A percentile compares a stretch with the other conserved stretches of the same genome.
Conservation (phyloP, 768 basidiomycete genomes). For the Trametes elegans region DNA sequence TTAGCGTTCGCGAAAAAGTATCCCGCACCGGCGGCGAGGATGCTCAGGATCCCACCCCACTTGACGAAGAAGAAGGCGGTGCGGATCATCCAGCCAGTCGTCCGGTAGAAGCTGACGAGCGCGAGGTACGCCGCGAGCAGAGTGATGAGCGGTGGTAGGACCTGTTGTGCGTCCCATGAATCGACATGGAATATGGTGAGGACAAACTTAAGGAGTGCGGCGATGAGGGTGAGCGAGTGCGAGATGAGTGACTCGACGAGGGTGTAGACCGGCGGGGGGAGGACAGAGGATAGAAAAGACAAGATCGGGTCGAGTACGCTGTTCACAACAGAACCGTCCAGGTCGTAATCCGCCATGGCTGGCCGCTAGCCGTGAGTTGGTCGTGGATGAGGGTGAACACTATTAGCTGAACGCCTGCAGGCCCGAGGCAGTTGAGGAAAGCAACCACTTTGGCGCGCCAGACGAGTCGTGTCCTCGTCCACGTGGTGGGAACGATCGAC, state of each 20-base stretch:
- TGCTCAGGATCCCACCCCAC: conserved; percentile 65
- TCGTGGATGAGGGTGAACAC: not conserved
- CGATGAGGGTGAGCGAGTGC: conserved; percentile 48
- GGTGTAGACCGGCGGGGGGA: conserved; percentile 57
- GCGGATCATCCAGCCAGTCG: conserved; percentile 71
- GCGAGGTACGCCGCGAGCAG: conserved; percentile 73
- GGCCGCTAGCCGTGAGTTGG: too few relatives aligned
- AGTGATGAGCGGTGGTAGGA: conserved; percentile 74
- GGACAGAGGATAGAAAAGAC: conserved; percentile 47
- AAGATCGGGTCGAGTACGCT: conserved; percentile 51
- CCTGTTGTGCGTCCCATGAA: conserved; percentile 64
- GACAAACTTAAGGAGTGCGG: conserved; percentile 48
- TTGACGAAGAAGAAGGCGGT: conserved; percentile 69
- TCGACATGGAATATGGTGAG: conserved; percentile 46
- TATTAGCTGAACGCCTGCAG: not conserved
- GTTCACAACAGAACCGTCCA: not conserved
- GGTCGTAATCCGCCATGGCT: not conserved
- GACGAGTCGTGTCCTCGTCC: not conserved
- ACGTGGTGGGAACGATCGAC: conserved; percentile 3
- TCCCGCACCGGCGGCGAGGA: conserved; percentile 50
- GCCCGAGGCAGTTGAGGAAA: not conserved
- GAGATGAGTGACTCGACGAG: conserved; percentile 51
- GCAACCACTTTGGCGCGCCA: conserved; percentile 2
- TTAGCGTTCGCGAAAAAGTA: conserved; percentile 47
- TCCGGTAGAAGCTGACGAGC: conserved; percentile 74